Evolutionary conservation across 176 grass and related monocot genomes (phyloP).

Genomic region (Echinochloa phyllopogon): DNA sequence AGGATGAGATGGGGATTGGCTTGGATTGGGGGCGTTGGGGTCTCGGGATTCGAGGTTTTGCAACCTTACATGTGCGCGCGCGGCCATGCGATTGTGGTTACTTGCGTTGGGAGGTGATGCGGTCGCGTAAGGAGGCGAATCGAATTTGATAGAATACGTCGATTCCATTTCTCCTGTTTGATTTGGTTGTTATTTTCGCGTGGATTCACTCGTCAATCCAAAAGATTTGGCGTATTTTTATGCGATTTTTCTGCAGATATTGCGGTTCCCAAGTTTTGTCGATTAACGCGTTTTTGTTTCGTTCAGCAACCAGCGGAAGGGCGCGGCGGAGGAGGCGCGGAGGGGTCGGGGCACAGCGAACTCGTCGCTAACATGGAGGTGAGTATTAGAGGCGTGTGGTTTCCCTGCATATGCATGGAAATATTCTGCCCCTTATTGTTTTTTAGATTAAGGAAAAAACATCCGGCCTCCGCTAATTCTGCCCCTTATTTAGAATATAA

Average conservation of each 20-base stretch:
- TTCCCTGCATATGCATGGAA: conserved; percentile 50
- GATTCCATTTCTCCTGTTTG: not conserved
- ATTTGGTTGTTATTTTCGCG: not conserved
- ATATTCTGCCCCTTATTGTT: conserved; percentile 42
- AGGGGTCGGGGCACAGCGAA: conserved; percentile 9
- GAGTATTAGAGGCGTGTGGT: conserved; percentile 30
- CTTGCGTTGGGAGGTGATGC: not conserved
- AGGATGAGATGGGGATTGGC: not conserved
- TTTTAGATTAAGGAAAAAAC: too few species aligned
- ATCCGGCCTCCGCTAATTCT: too few species aligned
- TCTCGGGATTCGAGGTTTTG: conserved; percentile 19
- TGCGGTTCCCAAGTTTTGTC: not conserved
- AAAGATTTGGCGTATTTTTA: not conserved
- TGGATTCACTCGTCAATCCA: conserved; percentile 7
- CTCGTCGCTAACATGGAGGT: conserved; percentile 50
- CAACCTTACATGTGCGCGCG: not conserved
- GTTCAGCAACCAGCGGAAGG: conserved; percentile 36
- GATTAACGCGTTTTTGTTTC: conserved; percentile 31
- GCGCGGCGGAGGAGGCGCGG: not conserved
- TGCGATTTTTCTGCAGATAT: not conserved
- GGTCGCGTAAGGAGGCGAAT: conserved; percentile 1
- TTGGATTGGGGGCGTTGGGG: not conserved
- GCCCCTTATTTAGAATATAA: not conserved
- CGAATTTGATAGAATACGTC: conserved; percentile 29
- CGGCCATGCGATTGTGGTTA: conserved; percentile 2